phyloP scores from a whole-genome alignment of 805 yeast genomes.

The Candida caryicola region DNA sequence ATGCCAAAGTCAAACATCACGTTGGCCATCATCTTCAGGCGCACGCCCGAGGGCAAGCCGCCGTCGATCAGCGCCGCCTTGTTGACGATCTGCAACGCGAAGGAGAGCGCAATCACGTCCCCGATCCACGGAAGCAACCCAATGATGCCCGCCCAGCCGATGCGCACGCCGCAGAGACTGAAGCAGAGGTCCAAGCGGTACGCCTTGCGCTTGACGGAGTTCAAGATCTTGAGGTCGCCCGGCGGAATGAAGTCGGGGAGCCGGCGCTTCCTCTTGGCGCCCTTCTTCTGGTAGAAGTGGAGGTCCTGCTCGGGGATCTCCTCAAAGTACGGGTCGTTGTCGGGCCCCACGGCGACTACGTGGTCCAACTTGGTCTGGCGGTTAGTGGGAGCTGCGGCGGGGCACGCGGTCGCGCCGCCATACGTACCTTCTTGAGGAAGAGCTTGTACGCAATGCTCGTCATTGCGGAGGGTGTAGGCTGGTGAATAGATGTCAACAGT shows the following conservation, averaged over 20 bases:
- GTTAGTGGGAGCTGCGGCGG: slow-evolving; percentile 8
- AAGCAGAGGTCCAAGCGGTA: slow-evolving; percentile 40
- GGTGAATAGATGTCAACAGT: too few relatives aligned
- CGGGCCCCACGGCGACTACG: slow-evolving; percentile 27
- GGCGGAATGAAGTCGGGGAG: slow-evolving; percentile 35
- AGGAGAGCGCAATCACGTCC: slow-evolving; percentile 26
- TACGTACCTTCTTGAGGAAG: slow-evolving; percentile 38
- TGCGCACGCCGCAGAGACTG: slow-evolving; percentile 36
- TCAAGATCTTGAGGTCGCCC: slow-evolving; percentile 31
- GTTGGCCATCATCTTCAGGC: slow-evolving; percentile 37
- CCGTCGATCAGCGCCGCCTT: slow-evolving; percentile 37
- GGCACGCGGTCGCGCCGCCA: too few relatives aligned
- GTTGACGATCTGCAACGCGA: slow-evolving; percentile 29
- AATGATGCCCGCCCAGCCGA: slow-evolving; percentile 44
- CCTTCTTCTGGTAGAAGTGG: slow-evolving; percentile 40
- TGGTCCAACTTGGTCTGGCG: slow-evolving; percentile 26
- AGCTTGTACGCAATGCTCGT: slow-evolving; percentile 31
- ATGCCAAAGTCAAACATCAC: slow-evolving; percentile 38
- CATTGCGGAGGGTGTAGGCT: slow-evolving; percentile 16
- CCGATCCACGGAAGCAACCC: slow-evolving; percentile 45
- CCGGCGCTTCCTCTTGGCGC: slow-evolving; percentile 36
- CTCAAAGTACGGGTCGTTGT: slow-evolving; percentile 40
- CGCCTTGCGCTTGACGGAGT: slow-evolving; percentile 36
- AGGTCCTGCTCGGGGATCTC: slow-evolving; percentile 39
- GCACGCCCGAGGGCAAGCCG: slow-evolving; percentile 32